Percentiles rank a stretch among this genome's conserved stretches.
Evolutionary conservation across 345 rosid species (phyloP).

Genomic region (Chamaenerion angustifolium): DNA sequence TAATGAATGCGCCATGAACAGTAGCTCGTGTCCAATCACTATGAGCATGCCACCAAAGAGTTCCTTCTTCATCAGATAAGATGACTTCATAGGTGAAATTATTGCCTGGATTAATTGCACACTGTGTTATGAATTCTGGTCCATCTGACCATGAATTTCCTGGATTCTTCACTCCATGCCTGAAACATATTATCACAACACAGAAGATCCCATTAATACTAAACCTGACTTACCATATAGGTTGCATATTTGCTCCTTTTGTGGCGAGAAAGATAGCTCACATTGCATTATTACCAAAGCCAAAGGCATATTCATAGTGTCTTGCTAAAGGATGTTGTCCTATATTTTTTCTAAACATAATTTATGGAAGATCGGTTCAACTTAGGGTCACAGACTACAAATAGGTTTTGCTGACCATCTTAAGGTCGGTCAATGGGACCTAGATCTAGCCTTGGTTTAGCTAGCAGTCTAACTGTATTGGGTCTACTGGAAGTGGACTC

Average conservation of each 20-base stretch:
- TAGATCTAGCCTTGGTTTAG: too few species aligned
- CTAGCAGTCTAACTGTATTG: too few species aligned
- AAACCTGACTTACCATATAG: background rate
- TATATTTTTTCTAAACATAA: too few species aligned
- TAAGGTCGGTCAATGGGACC: too few species aligned
- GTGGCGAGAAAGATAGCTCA: background rate
- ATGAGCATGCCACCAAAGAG: constrained; percentile 33
- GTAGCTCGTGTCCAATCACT: constrained; percentile 26
- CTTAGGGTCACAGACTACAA: too few species aligned
- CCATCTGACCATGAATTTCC: constrained; percentile 20
- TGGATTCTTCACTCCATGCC: constrained; percentile 21
- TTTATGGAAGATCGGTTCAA: too few species aligned
- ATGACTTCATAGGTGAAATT: constrained; percentile 15
- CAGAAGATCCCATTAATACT: background rate
- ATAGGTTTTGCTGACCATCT: too few species aligned
- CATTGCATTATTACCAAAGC: too few species aligned
- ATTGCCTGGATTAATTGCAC: constrained; percentile 6
- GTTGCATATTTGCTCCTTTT: background rate
- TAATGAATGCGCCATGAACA: constrained; percentile 22
- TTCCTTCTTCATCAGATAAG: constrained; percentile 23
- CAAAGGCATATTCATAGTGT: too few species aligned
- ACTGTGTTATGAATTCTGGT: constrained; percentile 15
- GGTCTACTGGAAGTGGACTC: too few species aligned
- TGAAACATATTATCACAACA: too few species aligned
- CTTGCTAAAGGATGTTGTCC: too few species aligned